Evolutionary conservation across 768 basidiomycete species (phyloP), one percentile per base, ranked within the genome.

Genomic region (Daedaleopsis nitida): DNA sequence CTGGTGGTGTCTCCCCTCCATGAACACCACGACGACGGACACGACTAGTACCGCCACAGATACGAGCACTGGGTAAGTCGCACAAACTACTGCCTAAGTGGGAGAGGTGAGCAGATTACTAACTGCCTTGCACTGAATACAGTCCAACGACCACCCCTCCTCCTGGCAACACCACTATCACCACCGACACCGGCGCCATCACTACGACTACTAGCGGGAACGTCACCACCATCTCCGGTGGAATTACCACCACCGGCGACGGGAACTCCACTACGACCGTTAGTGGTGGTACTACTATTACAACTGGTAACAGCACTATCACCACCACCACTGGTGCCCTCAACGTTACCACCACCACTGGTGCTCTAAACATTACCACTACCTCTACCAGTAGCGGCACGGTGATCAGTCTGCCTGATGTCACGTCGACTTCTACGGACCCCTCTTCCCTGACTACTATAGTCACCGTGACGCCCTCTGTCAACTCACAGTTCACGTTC

Each of bases 401-500:
- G 5, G 64, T 74, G 14, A 75, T 76, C 39, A 70, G 62, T 39
- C 74, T 77, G 67, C 73, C 75, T 27, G n/a, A 60, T 4, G 52
- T 24, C 55, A 66, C 62, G 45, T 51, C 66, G 34, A 47, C 64
- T 12, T n/a, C n/a, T 12, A 35, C 17, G 59, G 39, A 53, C 21
- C 63, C 34, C 14, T 55, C 64, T 49, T 48, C 66, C 72, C 27
- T 56, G 62, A 3, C 47, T 68, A 32, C 59, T 54, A 32, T 7
- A 3, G 27, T 32, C 16, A 45, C 66, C n/a, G 64, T 70, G 21
- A 67, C 57, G n/a, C 69, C 65, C 1, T 60, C 74, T 58, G 58
- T 73, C 63, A 38, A 73, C 62, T 66, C 78, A 55, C 64, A 70
- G 58, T 70, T 79, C 66, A 73, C 68, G 62, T 75, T 67, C 71